Base-by-base conservation (phyloP, 1,139 yeast species). In the Geotrichum australiense region DNA sequence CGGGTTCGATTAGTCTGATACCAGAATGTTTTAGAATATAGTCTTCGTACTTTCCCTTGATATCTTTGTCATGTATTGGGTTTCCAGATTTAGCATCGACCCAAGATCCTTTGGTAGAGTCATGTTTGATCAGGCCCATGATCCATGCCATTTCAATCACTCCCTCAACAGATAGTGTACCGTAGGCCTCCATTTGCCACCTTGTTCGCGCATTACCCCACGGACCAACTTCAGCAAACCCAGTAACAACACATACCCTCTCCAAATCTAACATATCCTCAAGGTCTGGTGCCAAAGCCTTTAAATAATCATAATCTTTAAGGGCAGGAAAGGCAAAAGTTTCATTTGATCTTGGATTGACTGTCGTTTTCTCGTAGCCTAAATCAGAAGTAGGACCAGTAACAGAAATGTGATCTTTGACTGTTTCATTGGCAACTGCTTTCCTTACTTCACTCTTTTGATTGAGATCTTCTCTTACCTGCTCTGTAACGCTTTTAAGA, bases 131-230 rank as follows among this genome's bases (percentile, higher is more conserved):
- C 63, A 83, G 75, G 53, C 97, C 97, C 97, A 91, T 91, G 55
- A 91, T 87, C 97, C 97, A 91, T 39, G 98, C 97, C 95, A 91
- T 89, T 71, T 91, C 98, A 62, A 91, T 83, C 60, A 96, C 83
- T 61, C 98, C 98, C 69, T 91, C 98, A 57, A 91, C 71, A n/a
- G 97, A 87, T 66, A 91, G 91, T 61, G 84, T 87, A 57, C 98
- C 98, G 48, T 66, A 53, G 43, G 96, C 86, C 70, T 91, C 98
- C 95, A 91, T 91, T 68, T 91, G 97, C 98, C 98, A 91, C 73
- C 98, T 80, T 48, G 98, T 91, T 74, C 97, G 83, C 34, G 98
- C 69, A 64, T 89, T 87, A 76, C 98, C 98, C 96, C 96, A 93
- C 61, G 98, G 98, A 62, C 96, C 94, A 55, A 91, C 97, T 70